Percentiles rank a stretch among this genome's conserved stretches.
Conservation (phyloP, 2,329 filamentous ascomycete genomes). For the Fusarium bulbicola region DNA sequence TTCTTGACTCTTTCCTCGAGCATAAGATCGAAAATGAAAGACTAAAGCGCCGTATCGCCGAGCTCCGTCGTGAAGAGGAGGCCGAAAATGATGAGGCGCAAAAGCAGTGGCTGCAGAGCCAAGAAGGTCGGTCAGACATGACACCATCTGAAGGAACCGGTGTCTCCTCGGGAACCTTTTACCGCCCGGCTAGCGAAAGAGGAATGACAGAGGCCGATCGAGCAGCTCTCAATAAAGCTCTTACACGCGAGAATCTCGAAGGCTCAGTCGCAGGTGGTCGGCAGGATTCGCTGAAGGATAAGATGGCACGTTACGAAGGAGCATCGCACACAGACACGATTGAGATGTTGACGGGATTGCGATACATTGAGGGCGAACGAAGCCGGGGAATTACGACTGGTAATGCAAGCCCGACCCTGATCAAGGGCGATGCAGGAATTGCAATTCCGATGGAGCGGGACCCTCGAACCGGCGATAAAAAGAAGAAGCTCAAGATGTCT, state of each 20-base stretch:
- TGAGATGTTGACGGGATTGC: conserved; percentile 89
- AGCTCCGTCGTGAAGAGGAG: conserved; percentile 85
- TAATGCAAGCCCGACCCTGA: conserved; percentile 79
- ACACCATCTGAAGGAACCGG: conserved; percentile 59
- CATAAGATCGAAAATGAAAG: conserved; percentile 97
- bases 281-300: conserved; percentile 82
- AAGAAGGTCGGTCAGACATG: conserved; percentile 64
- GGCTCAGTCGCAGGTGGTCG: conserved; percentile 71
- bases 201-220: conserved; percentile 74
- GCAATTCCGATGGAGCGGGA: conserved; percentile 85
- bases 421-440: conserved; percentile 87
- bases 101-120: conserved; percentile 67
- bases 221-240: conserved; percentile 69
- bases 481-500: conserved; percentile 83
- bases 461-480: conserved; percentile 76
- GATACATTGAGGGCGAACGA: conserved; percentile 88
- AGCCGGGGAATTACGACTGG: conserved; percentile 90
- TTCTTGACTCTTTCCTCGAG: conserved; percentile 92
- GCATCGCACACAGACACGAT: conserved; percentile 84
- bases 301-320: conserved; percentile 84
- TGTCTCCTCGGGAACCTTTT: conserved; percentile 46
- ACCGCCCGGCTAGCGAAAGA: conserved; percentile 50
- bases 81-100: conserved; percentile 77
- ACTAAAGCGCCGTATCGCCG: conserved; percentile 82
- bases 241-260: conserved; percentile 84